Percentiles rank a stretch among this genome's conserved stretches.
Conservation (phyloP, 306 rosid species). For the Acmispon strigosus region DNA sequence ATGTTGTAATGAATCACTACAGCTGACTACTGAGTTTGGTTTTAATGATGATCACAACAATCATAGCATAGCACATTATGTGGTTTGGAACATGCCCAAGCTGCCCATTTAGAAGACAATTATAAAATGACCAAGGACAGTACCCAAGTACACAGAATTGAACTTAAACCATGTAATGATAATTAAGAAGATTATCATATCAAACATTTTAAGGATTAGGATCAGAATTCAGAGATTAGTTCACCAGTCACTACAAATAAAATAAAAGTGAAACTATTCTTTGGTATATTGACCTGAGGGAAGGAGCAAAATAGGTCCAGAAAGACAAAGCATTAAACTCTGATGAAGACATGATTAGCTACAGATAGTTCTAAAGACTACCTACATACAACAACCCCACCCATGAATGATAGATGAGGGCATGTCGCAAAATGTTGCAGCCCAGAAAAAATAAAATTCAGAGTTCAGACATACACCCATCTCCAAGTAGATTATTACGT, state of each 20-base stretch:
- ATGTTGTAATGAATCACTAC: too few relatives aligned
- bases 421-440: background rate
- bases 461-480: background rate
- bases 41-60: too few relatives aligned
- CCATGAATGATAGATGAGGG: background rate
- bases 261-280: background rate
- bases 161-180: background rate
- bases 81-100: too few relatives aligned
- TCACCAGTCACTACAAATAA: background rate
- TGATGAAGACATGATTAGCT: background rate
- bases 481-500: constrained; percentile 25
- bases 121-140: background rate
- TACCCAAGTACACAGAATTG: background rate
- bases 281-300: background rate
- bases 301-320: background rate
- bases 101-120: background rate
- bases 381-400: background rate
- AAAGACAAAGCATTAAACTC: constrained; percentile 8
- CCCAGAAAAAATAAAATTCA: background rate
- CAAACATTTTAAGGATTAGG: background rate
- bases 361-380: background rate
- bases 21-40: too few relatives aligned
- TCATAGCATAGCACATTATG: too few relatives aligned
- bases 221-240: background rate
- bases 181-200: background rate